Percentiles rank a stretch among this genome's conserved stretches.
phyloP scores from a whole-genome alignment of 306 rosid genomes.

The Medicago lupulina region DNA sequence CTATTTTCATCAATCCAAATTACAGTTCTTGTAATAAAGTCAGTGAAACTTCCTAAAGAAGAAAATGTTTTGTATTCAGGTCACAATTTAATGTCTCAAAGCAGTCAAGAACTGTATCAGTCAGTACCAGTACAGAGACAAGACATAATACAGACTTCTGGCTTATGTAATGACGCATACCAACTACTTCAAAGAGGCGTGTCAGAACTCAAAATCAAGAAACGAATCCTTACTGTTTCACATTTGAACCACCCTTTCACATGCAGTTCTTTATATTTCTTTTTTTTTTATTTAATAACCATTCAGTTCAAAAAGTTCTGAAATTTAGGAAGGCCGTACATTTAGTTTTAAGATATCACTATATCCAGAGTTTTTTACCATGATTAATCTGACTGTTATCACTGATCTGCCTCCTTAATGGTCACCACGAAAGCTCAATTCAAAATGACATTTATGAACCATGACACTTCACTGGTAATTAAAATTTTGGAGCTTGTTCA shows the following conservation, averaged over 20 bases:
- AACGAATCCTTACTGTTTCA: conserved; percentile 10
- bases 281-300: neutral
- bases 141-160: conserved; percentile 12
- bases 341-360: conserved; percentile 28
- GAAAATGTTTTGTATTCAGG: conserved; percentile 15
- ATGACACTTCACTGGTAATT: conserved; percentile 34
- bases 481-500: conserved; percentile 39
- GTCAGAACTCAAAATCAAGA: conserved; percentile 15
- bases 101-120: conserved; percentile 24
- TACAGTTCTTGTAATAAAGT: conserved; percentile 17
- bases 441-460: conserved; percentile 28
- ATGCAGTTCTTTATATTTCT: neutral
- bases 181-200: conserved; percentile 25
- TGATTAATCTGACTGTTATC: conserved; percentile 12
- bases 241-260: conserved; percentile 22
- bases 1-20: conserved; percentile 14
- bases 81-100: conserved; percentile 14
- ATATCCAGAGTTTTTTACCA: conserved; percentile 12
- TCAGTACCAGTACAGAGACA: conserved; percentile 7
- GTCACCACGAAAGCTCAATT: conserved; percentile 34
- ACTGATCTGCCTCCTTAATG: neutral
- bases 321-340: conserved; percentile 31
- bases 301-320: conserved; percentile 16
- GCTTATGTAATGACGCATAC: conserved; percentile 18
- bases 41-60: neutral